These are phyloP conservation scores for Tetrahymena borealis DNA, from an alignment of 73 alveolate genomes.

Conservation along the genomic window DNA sequence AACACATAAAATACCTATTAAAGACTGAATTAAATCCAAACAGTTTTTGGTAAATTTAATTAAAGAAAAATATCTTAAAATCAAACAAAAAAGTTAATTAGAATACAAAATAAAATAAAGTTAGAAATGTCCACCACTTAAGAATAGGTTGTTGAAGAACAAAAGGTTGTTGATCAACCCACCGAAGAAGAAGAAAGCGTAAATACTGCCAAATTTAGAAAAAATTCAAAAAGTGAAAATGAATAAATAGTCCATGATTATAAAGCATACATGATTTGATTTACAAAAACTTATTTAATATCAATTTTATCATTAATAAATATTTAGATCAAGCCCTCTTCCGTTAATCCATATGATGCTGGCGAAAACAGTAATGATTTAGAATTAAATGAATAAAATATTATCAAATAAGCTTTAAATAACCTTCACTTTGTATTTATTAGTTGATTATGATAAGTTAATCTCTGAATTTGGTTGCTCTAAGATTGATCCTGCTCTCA, in stretches of 20 bases:
- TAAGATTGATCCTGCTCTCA: neutral
- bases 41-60: neutral
- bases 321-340: neutral
- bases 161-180: neutral
- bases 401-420: neutral
- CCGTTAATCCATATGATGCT: neutral
- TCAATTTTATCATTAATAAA: too few relatives aligned
- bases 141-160: neutral
- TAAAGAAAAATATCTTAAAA: neutral
- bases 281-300: neutral
- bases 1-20: neutral
- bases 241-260: too few relatives aligned
- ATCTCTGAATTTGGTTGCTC: constrained; percentile 23
- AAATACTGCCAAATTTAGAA: neutral
- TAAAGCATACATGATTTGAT: neutral
- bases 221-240: neutral
- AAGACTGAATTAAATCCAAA: neutral
- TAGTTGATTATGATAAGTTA: constrained; percentile 21
- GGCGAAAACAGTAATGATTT: neutral
- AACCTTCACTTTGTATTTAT: neutral
- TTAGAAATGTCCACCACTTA: neutral
- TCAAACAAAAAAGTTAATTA: neutral
- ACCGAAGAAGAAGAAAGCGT: neutral
- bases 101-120: neutral
- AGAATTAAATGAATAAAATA: neutral